Conservation (phyloP, 2,329 filamentous ascomycete species). For the Neofusicoccum laricinum region DNA sequence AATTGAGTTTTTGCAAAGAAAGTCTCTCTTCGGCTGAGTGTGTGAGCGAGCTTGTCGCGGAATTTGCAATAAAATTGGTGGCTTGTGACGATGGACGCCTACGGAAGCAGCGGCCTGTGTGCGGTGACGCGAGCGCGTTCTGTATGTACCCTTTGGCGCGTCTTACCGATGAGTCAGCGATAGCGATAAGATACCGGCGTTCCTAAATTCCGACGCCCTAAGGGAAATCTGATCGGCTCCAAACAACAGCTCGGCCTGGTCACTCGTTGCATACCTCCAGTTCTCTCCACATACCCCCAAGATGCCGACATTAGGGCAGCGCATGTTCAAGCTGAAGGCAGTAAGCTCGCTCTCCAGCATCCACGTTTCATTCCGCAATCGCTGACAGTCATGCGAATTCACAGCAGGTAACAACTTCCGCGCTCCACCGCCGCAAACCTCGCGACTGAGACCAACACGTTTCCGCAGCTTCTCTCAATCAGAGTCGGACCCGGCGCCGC, state of each 20-base stretch:
- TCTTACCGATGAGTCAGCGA: constrained; percentile 5
- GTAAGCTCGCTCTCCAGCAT: constrained; percentile 39
- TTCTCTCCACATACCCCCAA: constrained; percentile 14
- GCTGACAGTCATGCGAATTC: background rate
- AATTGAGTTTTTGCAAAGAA: constrained; percentile 1
- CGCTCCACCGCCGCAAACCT: constrained; percentile 3
- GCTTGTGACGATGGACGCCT: background rate
- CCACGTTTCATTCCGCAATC: background rate
- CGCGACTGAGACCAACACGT: background rate
- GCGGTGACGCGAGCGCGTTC: background rate
- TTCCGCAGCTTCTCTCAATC: constrained; percentile 66
- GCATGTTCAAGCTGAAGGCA: constrained; percentile 70
- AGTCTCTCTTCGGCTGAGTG: background rate
- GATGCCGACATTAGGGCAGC: constrained; percentile 61
- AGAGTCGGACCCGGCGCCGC: constrained; percentile 81
- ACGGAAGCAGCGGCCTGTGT: background rate
- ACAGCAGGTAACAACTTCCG: background rate
- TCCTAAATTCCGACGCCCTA: constrained; percentile 10
- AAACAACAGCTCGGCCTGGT: background rate
- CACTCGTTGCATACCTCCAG: background rate
- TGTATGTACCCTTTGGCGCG: background rate
- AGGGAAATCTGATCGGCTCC: constrained; percentile 14
- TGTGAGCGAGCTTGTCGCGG: too few species aligned
- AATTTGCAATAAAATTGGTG: background rate
- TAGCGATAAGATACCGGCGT: constrained; percentile 15